Conservation (phyloP, 140 eudicot species). For the Oenanthe javanica region DNA sequence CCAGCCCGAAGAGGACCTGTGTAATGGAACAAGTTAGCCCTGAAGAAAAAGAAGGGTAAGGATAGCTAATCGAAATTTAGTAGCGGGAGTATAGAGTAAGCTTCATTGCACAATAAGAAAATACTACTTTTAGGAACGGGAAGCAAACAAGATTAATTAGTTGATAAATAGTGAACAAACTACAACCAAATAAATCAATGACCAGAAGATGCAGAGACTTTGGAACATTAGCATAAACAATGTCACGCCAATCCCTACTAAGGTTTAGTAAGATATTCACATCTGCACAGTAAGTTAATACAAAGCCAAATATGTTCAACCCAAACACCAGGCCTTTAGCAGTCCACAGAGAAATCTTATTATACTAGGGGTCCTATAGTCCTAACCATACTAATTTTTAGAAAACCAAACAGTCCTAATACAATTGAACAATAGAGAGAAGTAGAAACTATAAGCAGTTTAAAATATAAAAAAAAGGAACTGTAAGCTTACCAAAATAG, state of each 20-base stretch:
- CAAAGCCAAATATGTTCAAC: not conserved
- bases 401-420: not conserved
- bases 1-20: slow-evolving; percentile 81
- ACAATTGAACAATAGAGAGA: not conserved
- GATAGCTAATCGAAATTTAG: not conserved
- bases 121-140: not conserved
- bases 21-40: not conserved
- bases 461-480: not conserved
- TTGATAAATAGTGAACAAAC: not conserved
- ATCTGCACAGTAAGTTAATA: not conserved
- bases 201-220: not conserved
- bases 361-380: not conserved
- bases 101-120: not conserved
- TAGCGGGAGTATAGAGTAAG: not conserved
- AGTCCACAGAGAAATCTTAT: not conserved
- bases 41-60: not conserved
- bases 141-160: not conserved
- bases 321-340: not conserved
- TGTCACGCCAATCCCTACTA: not conserved
- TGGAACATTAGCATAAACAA: not conserved
- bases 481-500: slow-evolving; percentile 50
- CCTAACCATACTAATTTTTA: not conserved
- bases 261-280: not conserved
- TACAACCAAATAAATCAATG: not conserved
- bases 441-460: not conserved